Conservation (phyloP, 2,329 filamentous ascomycete genomes). For the Xylariaceae sp. region DNA sequence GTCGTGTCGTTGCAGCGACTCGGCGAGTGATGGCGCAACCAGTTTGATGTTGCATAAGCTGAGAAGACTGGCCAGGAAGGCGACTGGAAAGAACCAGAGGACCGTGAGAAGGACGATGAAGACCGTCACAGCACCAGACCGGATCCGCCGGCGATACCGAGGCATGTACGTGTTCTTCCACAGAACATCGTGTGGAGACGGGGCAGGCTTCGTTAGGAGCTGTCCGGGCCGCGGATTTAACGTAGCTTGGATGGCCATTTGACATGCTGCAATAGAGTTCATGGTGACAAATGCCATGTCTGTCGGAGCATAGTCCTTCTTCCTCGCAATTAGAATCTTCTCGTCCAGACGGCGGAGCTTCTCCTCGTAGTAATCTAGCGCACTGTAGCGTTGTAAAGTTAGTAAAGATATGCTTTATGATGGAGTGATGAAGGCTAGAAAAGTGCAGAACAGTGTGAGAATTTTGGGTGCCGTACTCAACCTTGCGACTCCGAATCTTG, state of each 20-base stretch:
- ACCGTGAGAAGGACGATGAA: slow-evolving; percentile 79
- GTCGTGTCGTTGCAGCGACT: slow-evolving; percentile 61
- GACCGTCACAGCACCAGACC: slow-evolving; percentile 77
- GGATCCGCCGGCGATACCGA: slow-evolving; percentile 64
- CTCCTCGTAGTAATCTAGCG: slow-evolving; percentile 91
- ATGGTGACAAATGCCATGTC: slow-evolving; percentile 94
- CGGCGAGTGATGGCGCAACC: slow-evolving; percentile 64
- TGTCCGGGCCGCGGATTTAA: slow-evolving; percentile 85
- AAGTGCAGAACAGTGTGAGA: neutral
- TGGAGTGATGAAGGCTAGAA: too few relatives aligned
- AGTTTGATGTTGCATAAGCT: slow-evolving; percentile 75
- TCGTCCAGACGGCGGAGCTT: slow-evolving; percentile 74
- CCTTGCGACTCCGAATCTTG: slow-evolving; percentile 61
- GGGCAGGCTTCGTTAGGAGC: slow-evolving; percentile 78
- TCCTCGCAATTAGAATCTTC: slow-evolving; percentile 62
- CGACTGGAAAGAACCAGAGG: slow-evolving; percentile 80
- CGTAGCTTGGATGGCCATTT: slow-evolving; percentile 94
- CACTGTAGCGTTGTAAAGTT: slow-evolving; percentile 31
- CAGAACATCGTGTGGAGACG: slow-evolving; percentile 85
- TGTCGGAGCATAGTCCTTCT: slow-evolving; percentile 69
- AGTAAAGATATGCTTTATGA: too few relatives aligned
- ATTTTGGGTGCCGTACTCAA: slow-evolving; percentile 46
- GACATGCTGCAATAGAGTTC: slow-evolving; percentile 86
- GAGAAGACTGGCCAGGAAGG: slow-evolving; percentile 70
- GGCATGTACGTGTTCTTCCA: slow-evolving; percentile 91